Evolutionary conservation across 108 stramenopile species (phyloP).

Genomic region (Cyclotella atomus): DNA sequence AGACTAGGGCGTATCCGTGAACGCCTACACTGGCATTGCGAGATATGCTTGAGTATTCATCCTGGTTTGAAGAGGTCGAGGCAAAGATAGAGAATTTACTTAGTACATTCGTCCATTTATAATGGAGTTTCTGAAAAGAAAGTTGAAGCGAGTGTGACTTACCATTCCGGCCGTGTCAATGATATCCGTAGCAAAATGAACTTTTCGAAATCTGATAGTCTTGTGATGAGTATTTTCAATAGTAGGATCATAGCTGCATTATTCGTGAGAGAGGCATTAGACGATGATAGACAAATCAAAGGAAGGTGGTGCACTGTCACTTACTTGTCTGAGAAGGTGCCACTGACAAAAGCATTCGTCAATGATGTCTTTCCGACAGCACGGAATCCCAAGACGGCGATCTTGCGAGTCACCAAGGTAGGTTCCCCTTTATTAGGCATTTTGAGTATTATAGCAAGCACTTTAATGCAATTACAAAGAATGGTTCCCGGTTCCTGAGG

Average conservation of each 20-base stretch:
- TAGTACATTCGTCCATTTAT: not conserved
- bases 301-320: conserved; percentile 1
- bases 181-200: conserved; percentile 92
- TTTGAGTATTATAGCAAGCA: no score
- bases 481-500: no score
- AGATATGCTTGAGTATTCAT: conserved; percentile 88
- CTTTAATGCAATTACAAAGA: no score
- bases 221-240: conserved; percentile 88
- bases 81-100: not conserved
- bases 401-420: conserved; percentile 79
- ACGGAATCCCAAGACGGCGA: conserved; percentile 88
- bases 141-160: conserved; percentile 1
- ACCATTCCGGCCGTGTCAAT: conserved; percentile 95
- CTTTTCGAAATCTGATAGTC: conserved; percentile 86
- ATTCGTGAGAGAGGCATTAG: not conserved
- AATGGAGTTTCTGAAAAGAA: not conserved
- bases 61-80: conserved; percentile 28
- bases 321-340: conserved; percentile 74
- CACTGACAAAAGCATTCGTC: conserved; percentile 81
- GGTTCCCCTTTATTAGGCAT: conserved; percentile 53
- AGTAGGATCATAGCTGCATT: conserved; percentile 77
- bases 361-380: conserved; percentile 89
- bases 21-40: conserved; percentile 89
- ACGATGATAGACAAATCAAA: no score
- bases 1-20: conserved; percentile 85